Evolutionary conservation across 257 asterid genomes (phyloP).

Genomic region (Scutellaria galericulata): DNA sequence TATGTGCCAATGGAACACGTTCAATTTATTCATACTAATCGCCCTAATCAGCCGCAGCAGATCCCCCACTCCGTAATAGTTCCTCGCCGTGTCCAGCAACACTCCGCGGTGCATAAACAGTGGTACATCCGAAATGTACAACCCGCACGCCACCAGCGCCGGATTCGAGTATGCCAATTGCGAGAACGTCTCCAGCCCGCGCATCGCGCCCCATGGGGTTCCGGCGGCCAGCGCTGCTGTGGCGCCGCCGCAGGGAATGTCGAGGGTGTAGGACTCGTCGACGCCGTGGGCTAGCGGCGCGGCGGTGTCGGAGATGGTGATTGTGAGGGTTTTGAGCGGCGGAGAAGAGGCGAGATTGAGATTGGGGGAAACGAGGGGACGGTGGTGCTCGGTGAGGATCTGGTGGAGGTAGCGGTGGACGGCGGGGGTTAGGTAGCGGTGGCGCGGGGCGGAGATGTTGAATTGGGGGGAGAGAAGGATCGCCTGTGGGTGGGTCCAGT

Average conservation of each 20-base stretch:
- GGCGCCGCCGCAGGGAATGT: slow-evolving; percentile 41
- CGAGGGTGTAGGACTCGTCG: slow-evolving; percentile 70
- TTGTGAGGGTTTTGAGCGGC: slow-evolving; percentile 45
- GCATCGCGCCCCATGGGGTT: slow-evolving; percentile 86
- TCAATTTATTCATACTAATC: slow-evolving; percentile 78
- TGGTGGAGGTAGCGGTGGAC: slow-evolving; percentile 55
- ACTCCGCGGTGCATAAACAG: slow-evolving; percentile 68
- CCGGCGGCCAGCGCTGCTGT: slow-evolving; percentile 49
- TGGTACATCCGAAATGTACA: slow-evolving; percentile 63
- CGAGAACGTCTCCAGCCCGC: slow-evolving; percentile 81
- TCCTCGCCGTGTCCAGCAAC: slow-evolving; percentile 79
- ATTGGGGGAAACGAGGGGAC: slow-evolving; percentile 52
- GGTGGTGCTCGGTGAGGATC: slow-evolving; percentile 51
- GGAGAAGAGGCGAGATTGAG: slow-evolving; percentile 53
- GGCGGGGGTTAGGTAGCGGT: slow-evolving; percentile 57
- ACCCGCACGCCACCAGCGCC: slow-evolving; percentile 47
- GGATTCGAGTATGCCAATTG: slow-evolving; percentile 62
- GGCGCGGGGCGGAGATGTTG: slow-evolving; percentile 49
- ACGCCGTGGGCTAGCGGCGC: slow-evolving; percentile 65
- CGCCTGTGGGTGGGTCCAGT: slow-evolving; percentile 63
- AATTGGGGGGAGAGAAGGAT: slow-evolving; percentile 58
- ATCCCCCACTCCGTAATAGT: slow-evolving; percentile 54
- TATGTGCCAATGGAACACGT: slow-evolving; percentile 85
- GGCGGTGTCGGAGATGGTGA: slow-evolving; percentile 46
- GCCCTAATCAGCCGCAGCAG: slow-evolving; percentile 67